These are phyloP conservation scores for Lathyrus sativus DNA, from an alignment of 306 rosid species.

Conservation along the genomic window DNA sequence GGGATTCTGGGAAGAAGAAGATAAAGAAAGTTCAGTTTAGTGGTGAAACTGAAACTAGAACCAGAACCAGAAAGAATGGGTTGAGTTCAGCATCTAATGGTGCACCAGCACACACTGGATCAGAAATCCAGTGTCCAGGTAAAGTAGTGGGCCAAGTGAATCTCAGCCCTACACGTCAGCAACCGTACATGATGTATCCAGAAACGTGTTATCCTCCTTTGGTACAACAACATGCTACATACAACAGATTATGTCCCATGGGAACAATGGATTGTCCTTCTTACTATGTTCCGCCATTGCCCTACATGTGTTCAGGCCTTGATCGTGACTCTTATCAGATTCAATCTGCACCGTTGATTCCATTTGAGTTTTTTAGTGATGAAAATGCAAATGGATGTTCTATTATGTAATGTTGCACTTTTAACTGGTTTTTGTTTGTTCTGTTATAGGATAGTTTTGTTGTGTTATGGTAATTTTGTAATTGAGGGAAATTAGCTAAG, in stretches of 20 bases:
- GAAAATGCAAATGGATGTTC: conserved; percentile 76
- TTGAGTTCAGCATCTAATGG: conserved; percentile 19
- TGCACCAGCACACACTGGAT: conserved; percentile 48
- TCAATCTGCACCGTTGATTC: conserved; percentile 42
- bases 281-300: conserved; percentile 48
- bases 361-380: conserved; percentile 78
- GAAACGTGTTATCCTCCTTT: conserved; percentile 43
- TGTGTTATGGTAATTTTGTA: conserved; percentile 34
- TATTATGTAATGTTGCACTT: conserved; percentile 53
- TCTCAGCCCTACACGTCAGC: conserved; percentile 58
- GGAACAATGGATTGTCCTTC: conserved; percentile 46
- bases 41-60: conserved; percentile 17
- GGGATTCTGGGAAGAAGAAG: conserved; percentile 56
- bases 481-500: background rate
- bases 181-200: conserved; percentile 35
- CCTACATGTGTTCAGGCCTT: conserved; percentile 48
- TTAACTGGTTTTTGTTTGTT: conserved; percentile 22
- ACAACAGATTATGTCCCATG: conserved; percentile 50
- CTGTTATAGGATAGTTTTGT: conserved; percentile 32
- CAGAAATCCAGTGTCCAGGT: conserved; percentile 29
- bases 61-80: conserved; percentile 29
- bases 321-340: conserved; percentile 42
- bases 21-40: conserved; percentile 48
- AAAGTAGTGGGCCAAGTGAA: conserved; percentile 37
- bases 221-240: conserved; percentile 40